Evolutionary conservation across 768 basidiomycete genomes (phyloP).

Genomic region (Strobilomyces dryophilus): DNA sequence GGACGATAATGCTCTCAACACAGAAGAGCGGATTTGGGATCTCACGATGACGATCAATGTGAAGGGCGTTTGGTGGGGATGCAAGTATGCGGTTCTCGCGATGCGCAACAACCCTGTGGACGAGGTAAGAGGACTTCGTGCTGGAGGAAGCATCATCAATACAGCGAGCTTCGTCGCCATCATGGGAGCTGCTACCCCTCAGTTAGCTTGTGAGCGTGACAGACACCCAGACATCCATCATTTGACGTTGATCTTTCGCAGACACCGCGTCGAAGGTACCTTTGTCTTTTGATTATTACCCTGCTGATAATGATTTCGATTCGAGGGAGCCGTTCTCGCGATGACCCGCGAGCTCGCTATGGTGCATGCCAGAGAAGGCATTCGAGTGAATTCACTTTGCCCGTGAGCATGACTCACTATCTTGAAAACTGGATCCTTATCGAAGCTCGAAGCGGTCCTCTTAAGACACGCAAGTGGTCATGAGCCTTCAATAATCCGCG

Average conservation of each 20-base stretch:
- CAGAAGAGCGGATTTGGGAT: conserved; percentile 96
- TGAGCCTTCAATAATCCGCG: neutral
- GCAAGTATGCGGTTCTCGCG: conserved; percentile 94
- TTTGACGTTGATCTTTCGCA: conserved; percentile 28
- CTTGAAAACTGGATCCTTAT: neutral
- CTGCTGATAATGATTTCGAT: conserved; percentile 11
- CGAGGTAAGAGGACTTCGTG: conserved; percentile 69
- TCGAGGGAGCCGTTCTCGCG: conserved; percentile 90
- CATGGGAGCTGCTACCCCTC: conserved; percentile 95
- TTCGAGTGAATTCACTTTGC: conserved; percentile 93
- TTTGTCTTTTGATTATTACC: neutral
- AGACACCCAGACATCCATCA: neutral
- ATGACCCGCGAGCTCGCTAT: conserved; percentile 98
- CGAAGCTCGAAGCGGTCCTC: conserved; percentile 62
- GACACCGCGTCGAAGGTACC: conserved; percentile 91
- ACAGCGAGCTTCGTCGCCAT: conserved; percentile 96
- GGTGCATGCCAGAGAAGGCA: conserved; percentile 96
- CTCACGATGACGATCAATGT: conserved; percentile 91
- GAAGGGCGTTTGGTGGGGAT: conserved; percentile 99
- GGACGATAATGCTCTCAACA: conserved; percentile 94
- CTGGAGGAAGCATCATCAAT: conserved; percentile 93
- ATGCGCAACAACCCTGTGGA: conserved; percentile 93
- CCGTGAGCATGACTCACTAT: conserved; percentile 56
- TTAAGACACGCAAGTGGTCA: conserved; percentile 78
- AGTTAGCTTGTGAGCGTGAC: conserved; percentile 74